Conservation (phyloP, 2,329 filamentous ascomycete genomes). For the Fusarium longipes region DNA sequence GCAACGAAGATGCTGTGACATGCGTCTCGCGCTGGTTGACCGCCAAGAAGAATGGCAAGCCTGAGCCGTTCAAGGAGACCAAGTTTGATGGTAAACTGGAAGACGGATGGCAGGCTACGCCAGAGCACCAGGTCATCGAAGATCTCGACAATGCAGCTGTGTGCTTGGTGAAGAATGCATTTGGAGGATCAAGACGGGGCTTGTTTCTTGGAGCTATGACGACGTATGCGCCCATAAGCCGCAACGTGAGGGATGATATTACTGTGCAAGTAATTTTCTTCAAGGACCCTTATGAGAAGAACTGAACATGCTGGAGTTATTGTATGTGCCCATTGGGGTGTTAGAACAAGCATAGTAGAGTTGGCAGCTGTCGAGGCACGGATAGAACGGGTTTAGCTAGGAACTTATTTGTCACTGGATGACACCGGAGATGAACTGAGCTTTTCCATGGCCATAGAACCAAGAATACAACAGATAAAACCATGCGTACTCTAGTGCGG, state of each 20-base stretch:
- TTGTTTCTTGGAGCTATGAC: slow-evolving; percentile 80
- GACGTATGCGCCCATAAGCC: slow-evolving; percentile 75
- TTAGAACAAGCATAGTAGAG: not conserved
- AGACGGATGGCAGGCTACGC: slow-evolving; percentile 44
- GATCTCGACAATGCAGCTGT: slow-evolving; percentile 82
- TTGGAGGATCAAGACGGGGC: slow-evolving; percentile 79
- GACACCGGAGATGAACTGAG: not conserved
- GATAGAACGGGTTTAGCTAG: not conserved
- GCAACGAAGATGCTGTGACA: slow-evolving; percentile 66
- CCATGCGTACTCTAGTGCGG: too few relatives aligned
- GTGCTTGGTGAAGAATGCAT: slow-evolving; percentile 82
- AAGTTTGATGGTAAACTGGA: slow-evolving; percentile 32
- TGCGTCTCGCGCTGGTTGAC: slow-evolving; percentile 66
- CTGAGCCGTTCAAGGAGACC: slow-evolving; percentile 40
- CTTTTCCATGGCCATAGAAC: too few relatives aligned
- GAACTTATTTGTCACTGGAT: not conserved
- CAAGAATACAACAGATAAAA: too few relatives aligned
- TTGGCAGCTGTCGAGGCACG: too few relatives aligned
- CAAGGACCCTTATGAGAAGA: slow-evolving; percentile 66
- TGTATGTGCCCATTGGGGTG: rapidly evolving
- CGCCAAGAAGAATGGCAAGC: slow-evolving; percentile 42
- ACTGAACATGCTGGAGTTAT: slow-evolving; percentile 58
- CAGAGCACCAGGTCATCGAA: slow-evolving; percentile 75
- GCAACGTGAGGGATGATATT: slow-evolving; percentile 76
- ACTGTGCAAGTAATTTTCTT: slow-evolving; percentile 86